Percentiles rank a stretch among this genome's conserved stretches.
These are phyloP conservation scores for Scheffersomyces lignicola DNA, from an alignment of 1,139 yeast genomes.

Conservation along the genomic window DNA sequence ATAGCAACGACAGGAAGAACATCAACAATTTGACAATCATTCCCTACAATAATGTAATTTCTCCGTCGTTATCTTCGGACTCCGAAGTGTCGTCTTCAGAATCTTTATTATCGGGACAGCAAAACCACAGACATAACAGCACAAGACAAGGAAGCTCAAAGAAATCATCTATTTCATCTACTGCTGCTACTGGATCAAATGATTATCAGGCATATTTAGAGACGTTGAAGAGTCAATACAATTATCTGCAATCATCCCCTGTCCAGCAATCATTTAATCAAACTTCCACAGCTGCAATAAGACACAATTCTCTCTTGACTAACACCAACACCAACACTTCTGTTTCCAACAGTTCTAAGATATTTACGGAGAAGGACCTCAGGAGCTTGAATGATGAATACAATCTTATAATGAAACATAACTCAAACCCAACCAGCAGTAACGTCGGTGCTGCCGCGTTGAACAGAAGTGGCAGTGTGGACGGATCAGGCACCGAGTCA, in stretches of 20 bases:
- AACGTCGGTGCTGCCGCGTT: background rate
- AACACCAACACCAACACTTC: constrained; percentile 16
- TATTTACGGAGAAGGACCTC: constrained; percentile 13
- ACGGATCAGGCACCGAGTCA: constrained; percentile 4
- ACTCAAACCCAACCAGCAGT: background rate
- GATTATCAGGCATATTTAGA: constrained; percentile 22
- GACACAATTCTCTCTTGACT: constrained; percentile 6
- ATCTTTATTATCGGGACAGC: constrained; percentile 3
- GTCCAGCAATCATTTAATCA: background rate
- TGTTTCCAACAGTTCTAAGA: constrained; percentile 8
- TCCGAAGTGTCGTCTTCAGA: constrained; percentile 4
- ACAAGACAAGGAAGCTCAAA: background rate
- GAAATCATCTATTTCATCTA: background rate
- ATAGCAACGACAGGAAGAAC: constrained; percentile 4
- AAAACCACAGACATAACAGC: background rate
- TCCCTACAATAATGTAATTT: constrained; percentile 20
- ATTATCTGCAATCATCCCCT: background rate
- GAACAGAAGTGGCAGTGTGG: constrained; percentile 3
- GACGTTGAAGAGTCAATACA: constrained; percentile 14
- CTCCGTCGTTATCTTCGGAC: constrained; percentile 17
- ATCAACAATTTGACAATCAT: constrained; percentile 18
- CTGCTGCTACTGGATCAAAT: constrained; percentile 7
- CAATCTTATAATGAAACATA: constrained; percentile 6
- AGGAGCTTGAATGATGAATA: constrained; percentile 8
- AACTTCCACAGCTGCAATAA: constrained; percentile 5